A percentile compares a stretch with the other conserved stretches of the same genome.
Conservation (phyloP, 208 protist genomes). For the Wallacemonas collosoma region DNA sequence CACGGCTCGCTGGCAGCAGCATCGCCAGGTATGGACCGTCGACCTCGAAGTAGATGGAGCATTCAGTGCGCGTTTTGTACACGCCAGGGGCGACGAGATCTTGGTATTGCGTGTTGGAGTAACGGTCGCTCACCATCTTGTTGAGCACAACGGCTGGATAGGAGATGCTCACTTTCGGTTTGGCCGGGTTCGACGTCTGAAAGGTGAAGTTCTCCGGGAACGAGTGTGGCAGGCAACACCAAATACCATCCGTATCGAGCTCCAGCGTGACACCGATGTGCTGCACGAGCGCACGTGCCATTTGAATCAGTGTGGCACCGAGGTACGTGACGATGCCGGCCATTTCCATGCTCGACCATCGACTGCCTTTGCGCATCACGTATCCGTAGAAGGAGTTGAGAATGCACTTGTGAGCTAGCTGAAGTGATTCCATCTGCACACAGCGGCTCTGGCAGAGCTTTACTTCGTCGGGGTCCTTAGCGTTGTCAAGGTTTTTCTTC, state of each 20-base stretch:
- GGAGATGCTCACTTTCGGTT: slow-evolving; percentile 79
- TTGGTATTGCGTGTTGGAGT: slow-evolving; percentile 99
- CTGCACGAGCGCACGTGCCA: slow-evolving; percentile 96
- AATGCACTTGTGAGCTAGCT: slow-evolving; percentile 99
- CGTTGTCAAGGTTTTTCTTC: slow-evolving; percentile 90
- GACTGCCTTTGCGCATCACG: slow-evolving; percentile 98
- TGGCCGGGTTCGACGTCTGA: slow-evolving; percentile 46
- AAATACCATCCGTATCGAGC: slow-evolving; percentile 99
- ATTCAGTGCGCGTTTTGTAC: slow-evolving; percentile 92
- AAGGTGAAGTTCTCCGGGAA: slow-evolving; percentile 98
- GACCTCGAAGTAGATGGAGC: slow-evolving; percentile 99
- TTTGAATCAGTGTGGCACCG: slow-evolving; percentile 99
- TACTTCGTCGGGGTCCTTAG: slow-evolving; percentile 84
- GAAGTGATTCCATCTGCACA: slow-evolving; percentile 99
- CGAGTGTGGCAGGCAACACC: slow-evolving; percentile 98
- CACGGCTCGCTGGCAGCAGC: slow-evolving; percentile 98
- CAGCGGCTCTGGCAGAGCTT: slow-evolving; percentile 92
- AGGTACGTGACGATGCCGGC: slow-evolving; percentile 98
- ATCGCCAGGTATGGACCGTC: slow-evolving; percentile 99
- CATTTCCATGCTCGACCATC: slow-evolving; percentile 99
- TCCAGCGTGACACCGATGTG: slow-evolving; percentile 98
- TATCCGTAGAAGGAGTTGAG: slow-evolving; percentile 99
- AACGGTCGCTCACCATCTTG: slow-evolving; percentile 95
- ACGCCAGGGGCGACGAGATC: slow-evolving; percentile 62
- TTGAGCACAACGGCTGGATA: slow-evolving; percentile 99